Conservation (phyloP, 2,329 filamentous ascomycete species). For the Colletotrichum lupini region DNA sequence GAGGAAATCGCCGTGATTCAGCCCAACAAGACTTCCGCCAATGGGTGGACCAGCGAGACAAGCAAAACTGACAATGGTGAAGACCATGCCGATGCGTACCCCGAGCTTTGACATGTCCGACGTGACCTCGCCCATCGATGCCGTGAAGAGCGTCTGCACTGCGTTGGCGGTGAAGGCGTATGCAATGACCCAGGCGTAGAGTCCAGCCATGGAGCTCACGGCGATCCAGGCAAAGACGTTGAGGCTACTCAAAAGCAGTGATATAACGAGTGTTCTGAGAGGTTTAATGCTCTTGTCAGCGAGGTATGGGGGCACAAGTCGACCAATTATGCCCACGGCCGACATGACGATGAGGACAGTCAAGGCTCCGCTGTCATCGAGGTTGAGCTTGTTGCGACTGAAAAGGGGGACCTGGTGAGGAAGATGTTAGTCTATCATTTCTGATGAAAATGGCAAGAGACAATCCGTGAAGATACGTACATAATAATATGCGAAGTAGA, state of each 20-base stretch:
- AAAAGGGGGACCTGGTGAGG: slow-evolving; percentile 20
- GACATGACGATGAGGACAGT: slow-evolving; percentile 34
- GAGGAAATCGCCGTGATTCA: not conserved
- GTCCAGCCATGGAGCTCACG: slow-evolving; percentile 44
- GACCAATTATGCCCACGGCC: slow-evolving; percentile 35
- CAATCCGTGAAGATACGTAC: not conserved
- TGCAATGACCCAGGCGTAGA: slow-evolving; percentile 43
- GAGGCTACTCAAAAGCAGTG: slow-evolving; percentile 20
- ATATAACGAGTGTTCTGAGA: slow-evolving; percentile 34
- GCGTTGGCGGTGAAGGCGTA: slow-evolving; percentile 49
- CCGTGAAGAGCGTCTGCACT: slow-evolving; percentile 54
- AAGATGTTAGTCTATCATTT: not conserved
- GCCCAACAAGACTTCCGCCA: slow-evolving; percentile 55
- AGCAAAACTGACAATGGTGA: slow-evolving; percentile 50
- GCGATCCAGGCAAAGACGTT: slow-evolving; percentile 46
- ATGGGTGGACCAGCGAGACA: slow-evolving; percentile 52
- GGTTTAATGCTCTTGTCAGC: slow-evolving; percentile 37
- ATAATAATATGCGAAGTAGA: slow-evolving; percentile 33
- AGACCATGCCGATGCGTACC: slow-evolving; percentile 54
- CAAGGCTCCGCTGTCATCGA: slow-evolving; percentile 23
- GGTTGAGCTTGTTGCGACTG: not conserved
- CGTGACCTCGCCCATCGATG: slow-evolving; percentile 52
- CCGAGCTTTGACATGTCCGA: slow-evolving; percentile 50
- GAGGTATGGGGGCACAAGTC: slow-evolving; percentile 36
- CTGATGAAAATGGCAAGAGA: not conserved